Base-by-base conservation (phyloP, 768 basidiomycete genomes). In the Leccinum disarticulatum region DNA sequence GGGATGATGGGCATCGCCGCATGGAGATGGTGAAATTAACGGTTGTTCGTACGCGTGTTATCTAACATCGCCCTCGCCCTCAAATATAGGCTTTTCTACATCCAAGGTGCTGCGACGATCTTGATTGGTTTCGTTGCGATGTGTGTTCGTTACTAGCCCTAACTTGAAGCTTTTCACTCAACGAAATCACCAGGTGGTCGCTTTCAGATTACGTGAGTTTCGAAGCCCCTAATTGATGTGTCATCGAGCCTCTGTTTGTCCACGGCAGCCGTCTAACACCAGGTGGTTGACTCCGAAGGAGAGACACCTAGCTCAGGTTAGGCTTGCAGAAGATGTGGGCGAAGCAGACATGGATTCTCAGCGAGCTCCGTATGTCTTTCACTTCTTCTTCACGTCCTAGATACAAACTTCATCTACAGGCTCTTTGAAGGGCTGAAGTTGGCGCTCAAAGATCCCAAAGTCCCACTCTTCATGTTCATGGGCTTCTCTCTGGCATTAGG, bases 1-100 rank as follows among this genome's bases (percentile, higher is more conserved):
- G 88, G 86, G 2, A 78, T 76, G 55, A 75, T 81, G 27, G 87
- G 87, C 1, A 86, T 88, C 48, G 70, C 84, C 27, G 87, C 84
- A 25, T 91, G 89, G 90, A 70, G 86, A 77, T 91, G 85, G 86
- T 84, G 57, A 54, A 76, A 61, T 17, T 3, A 6, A 43, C 9
- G n/a, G n/a, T n/a, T n/a, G 4, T 43, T 3, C 10, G 10, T 43
- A 43, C n/a, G 17, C 15, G 38, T 38, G 4, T n/a, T 19, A n/a
- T 43, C 41, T 43, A 43, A 43, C n/a, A n/a, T 43, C 8, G 3
- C 38, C 15, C 15, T 38, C 17, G 7, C 17, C 38, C 41, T n/a
- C 38, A 2, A 38, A 43, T n/a, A 10, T n/a, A 43, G 41, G 41
- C 41, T 43, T 11, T 43, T 43, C 41, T 43, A 43, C 9, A 43